Evolutionary conservation across 75 land plant genomes (phyloP), one percentile per base, ranked within the genome.

Genomic region (Ceratopteris richardii): DNA sequence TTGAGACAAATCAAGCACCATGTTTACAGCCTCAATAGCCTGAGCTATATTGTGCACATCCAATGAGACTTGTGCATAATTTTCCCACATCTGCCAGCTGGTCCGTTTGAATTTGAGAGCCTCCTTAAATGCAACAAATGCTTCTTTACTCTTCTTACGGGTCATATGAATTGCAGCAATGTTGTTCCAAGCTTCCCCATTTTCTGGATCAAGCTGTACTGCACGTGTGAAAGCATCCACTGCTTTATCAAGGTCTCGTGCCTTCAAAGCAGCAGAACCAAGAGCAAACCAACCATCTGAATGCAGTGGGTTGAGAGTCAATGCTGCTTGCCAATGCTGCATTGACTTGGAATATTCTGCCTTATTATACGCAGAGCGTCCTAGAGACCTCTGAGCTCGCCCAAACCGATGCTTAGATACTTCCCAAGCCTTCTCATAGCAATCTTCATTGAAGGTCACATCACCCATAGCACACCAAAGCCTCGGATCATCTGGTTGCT

Each of bases 201-300:
- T 89, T 3, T 90, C 98, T 48, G 98, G 98, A 73, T 94, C 90
- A 43, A 90, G 84, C 63, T 94, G 96, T 60, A 94, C 87, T 43
- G 90, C 80, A 51, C 77, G 84, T 29, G 82, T 85, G 66, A 90
- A 94, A 0, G 72, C 87, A 72, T 86, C 82, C 28, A 94, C 25
- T 41, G 98, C 98, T 58, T 81, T 83, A 18, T 94, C 96, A 64
- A 81, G n/a, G 62, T 94, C 84, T 58, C 74, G 61, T 1, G 82
- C 83, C 80, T 94, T 94, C 57, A 88, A 58, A 36, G 98, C 84
- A 72, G 96, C 96, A 52, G 95, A 82, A 29, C 96, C 98, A 64
- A 89, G 79, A 0, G 98, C 86, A 81, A 94, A 94, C 98, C 98
- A 94, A 30, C 98, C 98, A 76, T 90, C 96, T 24, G 98, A 90